phyloP scores from a whole-genome alignment of 306 rosid species.

The Acmispon strigosus region DNA sequence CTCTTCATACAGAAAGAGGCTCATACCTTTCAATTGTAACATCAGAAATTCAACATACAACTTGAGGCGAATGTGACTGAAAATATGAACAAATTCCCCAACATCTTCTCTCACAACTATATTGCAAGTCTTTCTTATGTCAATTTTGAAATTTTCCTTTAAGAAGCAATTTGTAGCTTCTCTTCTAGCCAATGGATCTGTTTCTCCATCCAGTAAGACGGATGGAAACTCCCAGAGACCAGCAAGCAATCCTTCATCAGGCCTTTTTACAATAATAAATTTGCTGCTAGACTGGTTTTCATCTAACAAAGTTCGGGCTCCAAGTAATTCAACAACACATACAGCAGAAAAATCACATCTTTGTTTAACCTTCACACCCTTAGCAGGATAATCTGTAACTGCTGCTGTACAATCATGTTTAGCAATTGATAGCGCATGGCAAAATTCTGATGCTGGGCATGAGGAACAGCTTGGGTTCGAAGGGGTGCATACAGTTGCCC shows the following conservation, averaged over 20 bases:
- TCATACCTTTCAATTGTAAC: constrained; percentile 54
- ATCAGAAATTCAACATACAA: constrained; percentile 67
- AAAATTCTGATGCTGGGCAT: constrained; percentile 72
- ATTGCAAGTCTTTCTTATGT: constrained; percentile 38
- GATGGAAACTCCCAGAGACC: constrained; percentile 99
- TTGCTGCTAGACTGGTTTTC: constrained; percentile 30
- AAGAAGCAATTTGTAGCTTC: constrained; percentile 45
- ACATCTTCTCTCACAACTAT: constrained; percentile 58
- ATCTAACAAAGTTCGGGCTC: constrained; percentile 27
- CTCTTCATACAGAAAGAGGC: constrained; percentile 17
- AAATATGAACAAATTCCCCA: constrained; percentile 84
- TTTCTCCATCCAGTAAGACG: constrained; percentile 56
- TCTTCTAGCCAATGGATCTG: constrained; percentile 39
- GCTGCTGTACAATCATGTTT: constrained; percentile 39
- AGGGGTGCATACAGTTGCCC: constrained; percentile 80
- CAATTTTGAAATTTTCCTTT: constrained; percentile 42
- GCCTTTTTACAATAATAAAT: constrained; percentile 81
- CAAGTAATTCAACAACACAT: constrained; percentile 76
- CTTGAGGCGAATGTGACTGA: constrained; percentile 88
- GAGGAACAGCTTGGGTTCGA: constrained; percentile 64
- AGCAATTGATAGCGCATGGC: constrained; percentile 54
- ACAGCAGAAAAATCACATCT: constrained; percentile 67
- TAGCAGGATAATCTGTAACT: constrained; percentile 78
- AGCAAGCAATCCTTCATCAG: constrained; percentile 87
- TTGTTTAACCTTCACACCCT: constrained; percentile 52